Evolutionary conservation across 768 basidiomycete species (phyloP).

Genomic region (Lyophyllum semitale): DNA sequence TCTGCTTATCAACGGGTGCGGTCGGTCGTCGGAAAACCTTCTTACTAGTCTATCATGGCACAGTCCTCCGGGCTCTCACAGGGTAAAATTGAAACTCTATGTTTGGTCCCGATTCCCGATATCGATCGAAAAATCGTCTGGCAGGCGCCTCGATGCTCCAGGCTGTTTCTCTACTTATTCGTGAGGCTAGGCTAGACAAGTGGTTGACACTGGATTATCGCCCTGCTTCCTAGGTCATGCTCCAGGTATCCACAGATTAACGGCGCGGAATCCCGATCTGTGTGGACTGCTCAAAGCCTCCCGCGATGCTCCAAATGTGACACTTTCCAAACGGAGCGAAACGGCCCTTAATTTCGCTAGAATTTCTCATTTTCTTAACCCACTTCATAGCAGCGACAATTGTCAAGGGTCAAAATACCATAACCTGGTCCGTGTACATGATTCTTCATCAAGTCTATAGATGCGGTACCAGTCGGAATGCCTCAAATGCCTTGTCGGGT

Average conservation of each 20-base stretch:
- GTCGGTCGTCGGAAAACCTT: not conserved
- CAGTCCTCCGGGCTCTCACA: not conserved
- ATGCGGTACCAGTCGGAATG: not conserved
- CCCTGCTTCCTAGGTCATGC: not conserved
- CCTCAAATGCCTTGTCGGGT: not conserved
- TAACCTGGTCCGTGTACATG: not conserved
- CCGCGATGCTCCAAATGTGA: conserved; percentile 12
- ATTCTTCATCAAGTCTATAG: not conserved
- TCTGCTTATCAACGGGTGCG: not conserved
- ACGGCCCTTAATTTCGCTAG: not conserved
- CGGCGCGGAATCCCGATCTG: not conserved
- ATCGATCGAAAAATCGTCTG: conserved; percentile 1
- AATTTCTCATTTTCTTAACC: not conserved
- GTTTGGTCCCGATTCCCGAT: conserved; percentile 4
- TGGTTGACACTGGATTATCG: not conserved
- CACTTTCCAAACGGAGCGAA: not conserved
- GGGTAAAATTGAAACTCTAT: not conserved
- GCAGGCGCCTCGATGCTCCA: not conserved
- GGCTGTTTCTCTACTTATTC: not conserved
- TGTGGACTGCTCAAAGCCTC: not conserved
- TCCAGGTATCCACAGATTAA: not conserved
- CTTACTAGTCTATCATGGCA: not conserved
- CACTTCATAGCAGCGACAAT: not conserved
- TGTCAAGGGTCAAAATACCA: not conserved
- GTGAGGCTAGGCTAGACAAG: not conserved